Evolutionary conservation across 371 early-diverging fungal genomes (phyloP).

Genomic region (Nematocida sp.): DNA sequence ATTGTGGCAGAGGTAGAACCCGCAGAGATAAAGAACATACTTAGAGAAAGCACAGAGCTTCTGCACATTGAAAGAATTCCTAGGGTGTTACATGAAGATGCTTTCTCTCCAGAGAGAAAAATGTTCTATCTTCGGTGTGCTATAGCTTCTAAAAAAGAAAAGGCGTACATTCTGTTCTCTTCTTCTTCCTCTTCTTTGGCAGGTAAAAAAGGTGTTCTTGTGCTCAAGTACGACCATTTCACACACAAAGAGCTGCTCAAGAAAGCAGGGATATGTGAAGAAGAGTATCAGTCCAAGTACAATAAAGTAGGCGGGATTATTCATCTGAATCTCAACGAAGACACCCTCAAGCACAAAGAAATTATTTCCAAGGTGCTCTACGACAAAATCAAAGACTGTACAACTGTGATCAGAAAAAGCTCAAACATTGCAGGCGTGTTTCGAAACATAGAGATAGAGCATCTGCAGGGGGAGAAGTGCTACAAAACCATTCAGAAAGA

Average conservation of each 20-base stretch:
- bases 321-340: conserved; percentile 63
- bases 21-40: conserved; percentile 1
- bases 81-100: conserved; percentile 2
- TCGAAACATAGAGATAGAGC: conserved; percentile 60
- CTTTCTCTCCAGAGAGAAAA: not conserved
- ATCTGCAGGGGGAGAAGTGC: conserved; percentile 55
- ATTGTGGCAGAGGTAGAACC: not conserved
- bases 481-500: conserved; percentile 69
- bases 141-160: no score
- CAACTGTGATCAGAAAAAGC: conserved; percentile 61
- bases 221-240: conserved; percentile 49
- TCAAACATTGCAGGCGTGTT: conserved; percentile 56
- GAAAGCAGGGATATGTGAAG: conserved; percentile 26
- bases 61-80: conserved; percentile 21
- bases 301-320: conserved; percentile 62
- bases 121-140: not conserved
- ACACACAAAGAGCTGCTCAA: conserved; percentile 47
- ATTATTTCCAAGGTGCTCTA: conserved; percentile 59
- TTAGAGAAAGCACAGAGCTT: not conserved
- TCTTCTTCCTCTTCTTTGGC: not conserved
- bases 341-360: conserved; percentile 56
- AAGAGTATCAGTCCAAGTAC: conserved; percentile 51
- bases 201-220: not conserved
- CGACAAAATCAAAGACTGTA: conserved; percentile 57
- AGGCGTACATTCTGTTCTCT: not conserved